Percentiles rank a stretch among this genome's conserved stretches.
Conservation (phyloP, 2,329 filamentous ascomycete genomes). For the Graphilbum sp. region DNA sequence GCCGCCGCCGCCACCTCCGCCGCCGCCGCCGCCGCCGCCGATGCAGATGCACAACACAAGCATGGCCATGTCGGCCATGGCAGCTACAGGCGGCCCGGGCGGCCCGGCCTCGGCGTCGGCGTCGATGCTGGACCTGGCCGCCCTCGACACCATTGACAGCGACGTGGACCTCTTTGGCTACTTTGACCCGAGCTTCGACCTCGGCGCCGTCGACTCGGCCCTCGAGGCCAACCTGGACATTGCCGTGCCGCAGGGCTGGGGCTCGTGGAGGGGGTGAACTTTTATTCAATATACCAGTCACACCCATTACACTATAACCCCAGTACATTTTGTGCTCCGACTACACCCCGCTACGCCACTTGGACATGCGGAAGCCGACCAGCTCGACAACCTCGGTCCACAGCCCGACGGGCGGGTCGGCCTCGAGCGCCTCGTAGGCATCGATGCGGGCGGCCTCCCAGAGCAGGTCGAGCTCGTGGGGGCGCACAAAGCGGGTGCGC, state of each 20-base stretch:
- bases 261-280: conserved; percentile 10
- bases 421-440: conserved; percentile 21
- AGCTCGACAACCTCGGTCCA: conserved; percentile 7
- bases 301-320: too few species aligned
- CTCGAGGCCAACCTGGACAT: conserved; percentile 39
- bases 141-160: conserved; percentile 20
- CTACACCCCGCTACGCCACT: too few species aligned
- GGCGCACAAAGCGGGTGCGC: conserved; percentile 26
- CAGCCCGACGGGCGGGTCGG: conserved; percentile 5
- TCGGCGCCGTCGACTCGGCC: conserved; percentile 36
- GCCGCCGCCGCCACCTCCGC: not conserved
- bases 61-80: too few species aligned
- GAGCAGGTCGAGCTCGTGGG: conserved; percentile 11
- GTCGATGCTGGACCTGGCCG: conserved; percentile 11
- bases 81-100: too few species aligned
- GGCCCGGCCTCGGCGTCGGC: not conserved
- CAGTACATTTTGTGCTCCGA: too few species aligned
- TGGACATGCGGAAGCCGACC: too few species aligned
- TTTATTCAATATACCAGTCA: too few species aligned
- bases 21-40: not conserved
- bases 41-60: too few species aligned
- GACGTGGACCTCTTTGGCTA: conserved; percentile 38
- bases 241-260: conserved; percentile 34
- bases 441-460: conserved; percentile 11
- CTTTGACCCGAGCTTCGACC: conserved; percentile 37